Evolutionary conservation across 805 yeast genomes (phyloP), one percentile per base, ranked within the genome.

Genomic region (Metschnikowia kunwiensis): DNA sequence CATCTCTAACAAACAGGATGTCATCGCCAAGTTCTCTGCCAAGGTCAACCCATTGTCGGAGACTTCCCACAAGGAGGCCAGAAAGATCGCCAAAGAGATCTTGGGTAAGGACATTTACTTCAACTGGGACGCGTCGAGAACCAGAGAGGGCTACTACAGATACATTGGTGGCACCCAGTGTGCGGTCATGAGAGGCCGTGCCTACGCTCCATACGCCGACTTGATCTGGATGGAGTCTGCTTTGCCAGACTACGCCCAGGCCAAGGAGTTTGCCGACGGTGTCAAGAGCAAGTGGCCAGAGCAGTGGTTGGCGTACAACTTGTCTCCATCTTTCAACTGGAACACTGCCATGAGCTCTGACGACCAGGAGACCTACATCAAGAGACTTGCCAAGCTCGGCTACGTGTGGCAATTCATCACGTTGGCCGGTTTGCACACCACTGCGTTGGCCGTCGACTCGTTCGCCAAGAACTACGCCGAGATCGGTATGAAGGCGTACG

Each of bases 271-370:
- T 58, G 93, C 97, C 38, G 84, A 80, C 30, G 97, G 97, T 57
- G 94, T 91, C 49, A 77, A 81, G 60, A 75, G 78, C 22, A 72
- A 71, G 42, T 84, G 62, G 67, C 97, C 97, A 51, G 75, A 85
- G 49, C 89, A 91, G 68, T 89, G 97, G 97, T 75, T 91, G 51
- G 94, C 97, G 35, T 91, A 91, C 74, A 91, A 91, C 75, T 74
- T 91, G 63, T 87, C 96, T 20, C 97, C 97, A 49, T 86, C 96
- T 5, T 91, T 91, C 80, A 91, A 91, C 78, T 91, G 97, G 97
- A 86, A 87, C 63, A 79, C 80, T 47, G 96, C 97, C 37, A 86
- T 91, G 96, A 68, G 82, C 35, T 69, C 82, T 17, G 74, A 74
- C 32, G 96, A 91, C 57, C 96, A 89, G 70, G 84, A 82, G 62